phyloP scores from a whole-genome alignment of 2,329 filamentous ascomycete species.

The Sclerotiophoma versabilis region DNA sequence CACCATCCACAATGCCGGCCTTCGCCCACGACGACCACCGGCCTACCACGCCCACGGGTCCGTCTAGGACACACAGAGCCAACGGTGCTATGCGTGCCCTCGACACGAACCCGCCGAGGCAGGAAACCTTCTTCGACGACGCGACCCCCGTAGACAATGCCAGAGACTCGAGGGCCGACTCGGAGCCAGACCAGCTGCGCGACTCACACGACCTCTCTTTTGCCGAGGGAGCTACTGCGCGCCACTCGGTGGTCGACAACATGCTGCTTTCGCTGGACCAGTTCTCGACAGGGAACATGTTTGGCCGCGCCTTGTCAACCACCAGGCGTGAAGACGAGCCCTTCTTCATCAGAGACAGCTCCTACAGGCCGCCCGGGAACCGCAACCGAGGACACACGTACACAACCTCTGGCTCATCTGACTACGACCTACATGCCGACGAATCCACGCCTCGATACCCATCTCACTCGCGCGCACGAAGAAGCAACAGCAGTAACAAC shows the following conservation, averaged over 20 bases:
- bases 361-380: constrained; percentile 41
- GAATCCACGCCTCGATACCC: constrained; percentile 52
- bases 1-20: constrained; percentile 32
- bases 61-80: constrained; percentile 31
- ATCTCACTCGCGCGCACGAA: constrained; percentile 61
- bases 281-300: constrained; percentile 37
- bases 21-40: constrained; percentile 30
- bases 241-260: constrained; percentile 93
- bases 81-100: constrained; percentile 38
- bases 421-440: constrained; percentile 55
- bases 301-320: constrained; percentile 20
- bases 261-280: constrained; percentile 94
- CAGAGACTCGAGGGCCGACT: constrained; percentile 21
- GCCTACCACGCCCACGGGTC: constrained; percentile 42
- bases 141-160: constrained; percentile 43
- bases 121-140: constrained; percentile 48
- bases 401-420: constrained; percentile 66
- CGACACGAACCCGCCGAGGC: constrained; percentile 37
- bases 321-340: constrained; percentile 39
- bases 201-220: constrained; percentile 89
- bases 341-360: constrained; percentile 46
- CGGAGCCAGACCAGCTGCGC: constrained; percentile 30
- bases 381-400: constrained; percentile 66
- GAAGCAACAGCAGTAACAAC: constrained; percentile 83
- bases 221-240: constrained; percentile 69